phyloP scores from a whole-genome alignment of 139 green algal genomes.

The Volvox africanus region DNA sequence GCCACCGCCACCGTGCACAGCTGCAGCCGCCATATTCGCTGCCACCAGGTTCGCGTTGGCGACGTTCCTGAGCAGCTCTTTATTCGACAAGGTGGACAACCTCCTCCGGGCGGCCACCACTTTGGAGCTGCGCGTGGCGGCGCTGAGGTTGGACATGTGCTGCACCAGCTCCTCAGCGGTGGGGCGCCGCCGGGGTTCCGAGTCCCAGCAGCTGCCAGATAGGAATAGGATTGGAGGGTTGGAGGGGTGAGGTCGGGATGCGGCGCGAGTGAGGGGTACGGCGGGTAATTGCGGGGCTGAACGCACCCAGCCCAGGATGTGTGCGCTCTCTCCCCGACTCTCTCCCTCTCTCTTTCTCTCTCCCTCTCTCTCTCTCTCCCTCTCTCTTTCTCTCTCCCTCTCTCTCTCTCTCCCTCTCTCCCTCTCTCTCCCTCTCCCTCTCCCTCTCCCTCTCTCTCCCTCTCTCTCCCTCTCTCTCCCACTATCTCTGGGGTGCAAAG shows the following conservation, averaged over 20 bases:
- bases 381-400: too few species aligned
- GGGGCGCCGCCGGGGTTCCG: constrained; percentile 26
- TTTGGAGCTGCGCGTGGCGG: neutral
- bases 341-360: too few species aligned
- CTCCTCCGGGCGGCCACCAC: constrained; percentile 8
- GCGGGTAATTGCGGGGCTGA: neutral
- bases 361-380: too few species aligned
- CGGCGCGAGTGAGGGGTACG: neutral
- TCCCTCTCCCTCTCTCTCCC: too few species aligned
- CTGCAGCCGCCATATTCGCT: neutral
- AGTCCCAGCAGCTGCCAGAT: constrained; percentile 29
- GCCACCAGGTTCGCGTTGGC: constrained; percentile 41
- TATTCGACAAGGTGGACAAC: constrained; percentile 42
- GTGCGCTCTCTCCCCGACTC: too few species aligned
- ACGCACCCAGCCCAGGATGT: too few species aligned
- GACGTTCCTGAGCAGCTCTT: constrained; percentile 37
- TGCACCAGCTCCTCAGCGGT: constrained; percentile 46
- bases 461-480: too few species aligned
- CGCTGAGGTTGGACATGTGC: neutral
- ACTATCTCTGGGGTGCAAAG: too few species aligned
- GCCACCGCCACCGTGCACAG: neutral
- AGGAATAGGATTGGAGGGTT: neutral
- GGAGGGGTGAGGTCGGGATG: neutral
- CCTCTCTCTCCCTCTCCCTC: too few species aligned
- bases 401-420: too few species aligned